A percentile compares a stretch with the other conserved stretches of the same genome.
phyloP scores from a whole-genome alignment of 1,284 basidiomycete species.

The Agaricales sp. region DNA sequence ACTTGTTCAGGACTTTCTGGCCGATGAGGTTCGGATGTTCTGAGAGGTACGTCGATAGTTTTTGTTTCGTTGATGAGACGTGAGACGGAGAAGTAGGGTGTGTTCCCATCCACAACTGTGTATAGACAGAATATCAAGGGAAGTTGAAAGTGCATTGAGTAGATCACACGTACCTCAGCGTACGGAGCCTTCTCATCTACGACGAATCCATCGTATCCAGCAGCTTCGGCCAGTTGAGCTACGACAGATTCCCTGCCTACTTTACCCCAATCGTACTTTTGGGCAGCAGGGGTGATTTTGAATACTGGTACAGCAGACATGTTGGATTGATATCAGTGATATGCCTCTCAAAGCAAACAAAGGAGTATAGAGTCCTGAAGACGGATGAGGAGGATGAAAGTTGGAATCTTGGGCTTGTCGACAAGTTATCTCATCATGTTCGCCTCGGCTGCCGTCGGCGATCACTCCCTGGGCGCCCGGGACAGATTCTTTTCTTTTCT shows the following conservation, averaged over 20 bases:
- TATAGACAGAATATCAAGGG: too few species aligned
- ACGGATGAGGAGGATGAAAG: too few species aligned
- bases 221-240: conserved; percentile 24
- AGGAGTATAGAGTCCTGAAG: too few species aligned
- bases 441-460: too few species aligned
- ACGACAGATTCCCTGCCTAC: neutral
- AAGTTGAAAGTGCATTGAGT: conserved; percentile 1
- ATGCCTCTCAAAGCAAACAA: too few species aligned
- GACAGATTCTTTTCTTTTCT: too few species aligned
- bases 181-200: conserved; percentile 38
- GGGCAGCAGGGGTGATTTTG: neutral
- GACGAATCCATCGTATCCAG: conserved; percentile 26
- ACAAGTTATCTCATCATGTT: too few species aligned
- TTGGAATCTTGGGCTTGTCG: too few species aligned
- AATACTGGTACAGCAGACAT: too few species aligned
- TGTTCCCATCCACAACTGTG: conserved; percentile 98
- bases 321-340: too few species aligned
- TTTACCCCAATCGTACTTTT: conserved; percentile 3
- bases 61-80: conserved; percentile 32
- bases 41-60: conserved; percentile 55
- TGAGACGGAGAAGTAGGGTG: conserved; percentile 83
- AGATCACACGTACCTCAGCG: conserved; percentile 36
- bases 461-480: too few species aligned
- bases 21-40: conserved; percentile 65
- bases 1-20: conserved; percentile 39